Base-by-base conservation (phyloP, 345 rosid species). In the Erucastrum elatum region DNA sequence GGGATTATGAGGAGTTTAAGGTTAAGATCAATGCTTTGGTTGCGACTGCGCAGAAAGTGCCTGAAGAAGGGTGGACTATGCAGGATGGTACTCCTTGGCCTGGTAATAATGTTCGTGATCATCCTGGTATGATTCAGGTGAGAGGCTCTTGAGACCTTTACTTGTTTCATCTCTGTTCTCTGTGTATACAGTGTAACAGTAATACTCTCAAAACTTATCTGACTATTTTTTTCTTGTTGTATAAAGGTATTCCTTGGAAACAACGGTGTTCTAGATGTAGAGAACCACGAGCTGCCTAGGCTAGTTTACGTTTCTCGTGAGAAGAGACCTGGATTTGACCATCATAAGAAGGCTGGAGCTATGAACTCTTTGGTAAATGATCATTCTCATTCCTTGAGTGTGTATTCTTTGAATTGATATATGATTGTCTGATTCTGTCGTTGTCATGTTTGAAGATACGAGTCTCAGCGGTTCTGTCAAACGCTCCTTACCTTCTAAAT, bases 41-140 rank as follows among this genome's bases (percentile, higher is more conserved):
- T 80, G 82, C 93, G 12, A 87, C 77, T 68, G 98, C 98, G 64
- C 89, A 88, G 79, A 93, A 93, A 86, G 97, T 91, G 58, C 98
- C 98, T 41, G 98, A 93, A 77, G 98, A 93, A 35, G 97, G 97
- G 39, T 92, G 97, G 97, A 92, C 96, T 39, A 92, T 92, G 97
- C 97, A 92, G 80, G 97, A 91, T 66, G 98, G 97, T 56, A 91
- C 93, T 73, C 94, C 91, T 44, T 93, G 97, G 94, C 98, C 98
- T 0, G 98, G 98, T 75, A 93, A 93, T 82, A 87, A 87, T 76
- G 92, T 91, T 64, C 81, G 93, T 63, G 98, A 93, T 87, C 98
- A 93, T 80, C 98, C 98, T 33, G 98, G 97, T 71, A 93, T 93
- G 98, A 93, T 93, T 66, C 98, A 93, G 94, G 98, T 91, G 41